Evolutionary conservation across 345 rosid species (phyloP).

Genomic region (Euphorbia pulcherrima): DNA sequence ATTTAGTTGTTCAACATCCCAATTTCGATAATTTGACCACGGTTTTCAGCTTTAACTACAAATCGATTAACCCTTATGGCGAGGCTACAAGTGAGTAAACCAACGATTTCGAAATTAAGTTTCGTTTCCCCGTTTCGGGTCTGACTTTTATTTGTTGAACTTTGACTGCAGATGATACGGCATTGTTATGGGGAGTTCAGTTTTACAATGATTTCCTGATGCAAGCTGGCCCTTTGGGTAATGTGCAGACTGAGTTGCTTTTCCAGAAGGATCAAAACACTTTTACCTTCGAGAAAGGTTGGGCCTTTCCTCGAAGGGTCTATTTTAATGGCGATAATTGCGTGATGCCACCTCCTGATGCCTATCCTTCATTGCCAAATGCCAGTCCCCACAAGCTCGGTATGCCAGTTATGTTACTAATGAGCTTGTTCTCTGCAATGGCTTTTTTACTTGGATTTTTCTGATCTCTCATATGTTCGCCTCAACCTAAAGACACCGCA

Average conservation of each 20-base stretch:
- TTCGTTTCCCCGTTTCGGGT: not conserved
- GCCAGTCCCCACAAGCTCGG: constrained; percentile 29
- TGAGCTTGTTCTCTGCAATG: constrained; percentile 33
- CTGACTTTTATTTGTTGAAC: not conserved
- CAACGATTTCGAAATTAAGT: not conserved
- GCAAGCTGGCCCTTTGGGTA: constrained; percentile 74
- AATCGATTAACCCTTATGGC: constrained; percentile 58
- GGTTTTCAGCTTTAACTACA: constrained; percentile 66
- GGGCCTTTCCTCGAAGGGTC: constrained; percentile 87
- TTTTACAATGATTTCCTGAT: constrained; percentile 73
- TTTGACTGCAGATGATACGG: constrained; percentile 62
- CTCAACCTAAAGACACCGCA: not conserved
- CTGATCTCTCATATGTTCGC: constrained; percentile 6
- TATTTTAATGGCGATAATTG: constrained; percentile 90
- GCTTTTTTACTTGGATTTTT: constrained; percentile 33
- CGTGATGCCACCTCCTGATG: constrained; percentile 81
- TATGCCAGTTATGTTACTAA: constrained; percentile 25
- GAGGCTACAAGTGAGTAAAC: constrained; percentile 57
- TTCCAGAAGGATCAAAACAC: constrained; percentile 58
- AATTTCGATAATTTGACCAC: constrained; percentile 68
- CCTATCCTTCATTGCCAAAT: constrained; percentile 84
- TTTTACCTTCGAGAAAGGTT: constrained; percentile 76
- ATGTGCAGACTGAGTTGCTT: constrained; percentile 80
- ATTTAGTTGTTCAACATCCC: constrained; percentile 77
- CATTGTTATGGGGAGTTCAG: constrained; percentile 73